Percentiles rank a stretch among this genome's conserved stretches.
These are phyloP conservation scores for Didymella pomorum DNA, from an alignment of 2,329 filamentous ascomycete species.

Conservation along the genomic window DNA sequence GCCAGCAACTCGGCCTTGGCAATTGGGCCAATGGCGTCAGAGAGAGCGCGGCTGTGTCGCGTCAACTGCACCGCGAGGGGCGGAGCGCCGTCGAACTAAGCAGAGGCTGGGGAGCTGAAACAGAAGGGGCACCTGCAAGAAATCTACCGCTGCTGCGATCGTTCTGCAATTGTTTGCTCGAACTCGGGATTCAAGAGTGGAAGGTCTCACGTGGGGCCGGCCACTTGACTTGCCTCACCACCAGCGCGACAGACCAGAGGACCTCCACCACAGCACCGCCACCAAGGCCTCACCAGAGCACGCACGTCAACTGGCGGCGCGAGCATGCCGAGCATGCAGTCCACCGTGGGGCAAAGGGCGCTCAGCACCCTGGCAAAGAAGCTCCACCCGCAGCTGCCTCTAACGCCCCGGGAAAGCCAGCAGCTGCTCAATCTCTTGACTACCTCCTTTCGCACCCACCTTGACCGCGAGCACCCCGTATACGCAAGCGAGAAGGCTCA, in stretches of 20 bases:
- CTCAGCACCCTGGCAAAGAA: constrained; percentile 58
- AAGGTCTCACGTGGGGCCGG: background rate
- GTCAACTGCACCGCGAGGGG: constrained; percentile 6
- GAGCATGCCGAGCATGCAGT: background rate
- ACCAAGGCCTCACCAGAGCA: background rate
- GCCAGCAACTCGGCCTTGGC: constrained; percentile 19
- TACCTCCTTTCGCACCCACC: constrained; percentile 68
- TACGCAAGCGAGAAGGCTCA: constrained; percentile 21
- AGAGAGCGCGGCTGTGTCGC: constrained; percentile 14
- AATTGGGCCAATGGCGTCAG: constrained; percentile 21
- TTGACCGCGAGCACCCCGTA: constrained; percentile 65
- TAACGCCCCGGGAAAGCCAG: constrained; percentile 65
- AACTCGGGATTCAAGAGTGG: background rate
- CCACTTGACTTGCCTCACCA: background rate
- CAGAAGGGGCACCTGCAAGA: background rate
- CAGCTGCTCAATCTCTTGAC: constrained; percentile 68
- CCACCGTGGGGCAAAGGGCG: constrained; percentile 49
- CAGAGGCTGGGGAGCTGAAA: background rate
- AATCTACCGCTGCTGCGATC: background rate
- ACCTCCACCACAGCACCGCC: background rate
- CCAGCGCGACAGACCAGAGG: background rate
- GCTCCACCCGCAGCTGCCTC: constrained; percentile 61
- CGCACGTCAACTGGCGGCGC: constrained; percentile 3
- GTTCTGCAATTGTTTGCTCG: background rate
- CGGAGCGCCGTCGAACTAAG: background rate